phyloP scores from a whole-genome alignment of 768 basidiomycete species.

The Lentinula aciculospora region DNA sequence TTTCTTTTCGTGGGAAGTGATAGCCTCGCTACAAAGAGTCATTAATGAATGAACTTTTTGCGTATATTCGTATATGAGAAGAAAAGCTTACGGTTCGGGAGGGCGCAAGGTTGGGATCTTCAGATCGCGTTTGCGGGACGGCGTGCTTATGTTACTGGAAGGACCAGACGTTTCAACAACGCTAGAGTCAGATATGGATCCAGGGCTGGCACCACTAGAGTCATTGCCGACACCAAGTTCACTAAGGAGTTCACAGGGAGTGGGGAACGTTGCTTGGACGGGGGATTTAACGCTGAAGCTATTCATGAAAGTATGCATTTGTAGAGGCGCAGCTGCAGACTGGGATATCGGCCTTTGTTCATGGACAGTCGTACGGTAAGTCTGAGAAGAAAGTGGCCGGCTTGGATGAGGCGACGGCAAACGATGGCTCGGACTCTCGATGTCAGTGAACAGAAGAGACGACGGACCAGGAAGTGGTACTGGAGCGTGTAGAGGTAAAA shows the following conservation, averaged over 20 bases:
- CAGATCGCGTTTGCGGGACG: slow-evolving; percentile 43
- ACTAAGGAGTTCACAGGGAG: slow-evolving; percentile 57
- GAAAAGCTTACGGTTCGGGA: slow-evolving; percentile 52
- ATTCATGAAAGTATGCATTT: neutral
- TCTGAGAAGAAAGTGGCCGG: slow-evolving; percentile 9
- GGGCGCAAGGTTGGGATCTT: slow-evolving; percentile 51
- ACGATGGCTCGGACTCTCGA: slow-evolving; percentile 5
- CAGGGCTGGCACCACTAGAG: slow-evolving; percentile 7
- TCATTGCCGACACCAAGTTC: slow-evolving; percentile 24
- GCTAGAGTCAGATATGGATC: neutral
- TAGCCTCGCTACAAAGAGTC: slow-evolving; percentile 44
- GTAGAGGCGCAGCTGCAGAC: neutral
- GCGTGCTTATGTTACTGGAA: neutral
- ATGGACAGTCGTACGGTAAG: neutral
- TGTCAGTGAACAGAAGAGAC: slow-evolving; percentile 12
- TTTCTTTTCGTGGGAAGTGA: slow-evolving; percentile 77
- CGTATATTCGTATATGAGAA: neutral
- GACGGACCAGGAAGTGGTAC: slow-evolving; percentile 18
- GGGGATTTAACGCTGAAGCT: slow-evolving; percentile 2
- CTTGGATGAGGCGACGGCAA: slow-evolving; percentile 18
- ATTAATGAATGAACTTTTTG: neutral
- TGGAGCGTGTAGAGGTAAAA: slow-evolving; percentile 22
- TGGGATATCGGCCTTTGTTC: neutral
- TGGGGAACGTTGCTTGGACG: slow-evolving; percentile 46
- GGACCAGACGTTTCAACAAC: neutral